phyloP scores from a whole-genome alignment of 164 flowering plant species.

The Protea cynaroides region DNA sequence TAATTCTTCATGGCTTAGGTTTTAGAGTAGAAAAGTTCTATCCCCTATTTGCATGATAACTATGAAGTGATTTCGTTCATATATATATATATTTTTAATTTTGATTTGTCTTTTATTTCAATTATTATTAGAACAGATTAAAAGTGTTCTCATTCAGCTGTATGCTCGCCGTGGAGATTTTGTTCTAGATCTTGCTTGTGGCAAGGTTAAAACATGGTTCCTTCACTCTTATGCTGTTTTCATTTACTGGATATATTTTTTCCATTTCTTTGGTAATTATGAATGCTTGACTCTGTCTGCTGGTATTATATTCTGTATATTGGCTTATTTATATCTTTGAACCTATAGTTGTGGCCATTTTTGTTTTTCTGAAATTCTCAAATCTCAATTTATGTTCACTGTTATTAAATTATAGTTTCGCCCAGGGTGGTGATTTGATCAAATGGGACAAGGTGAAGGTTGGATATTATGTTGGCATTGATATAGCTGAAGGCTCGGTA shows the following conservation, averaged over 20 bases:
- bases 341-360: neutral
- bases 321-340: neutral
- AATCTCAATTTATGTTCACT: neutral
- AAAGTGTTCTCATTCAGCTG: slow-evolving; percentile 76
- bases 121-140: slow-evolving; percentile 44
- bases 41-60: neutral
- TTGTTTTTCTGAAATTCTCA: neutral
- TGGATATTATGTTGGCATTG: slow-evolving; percentile 79
- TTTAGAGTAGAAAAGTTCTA: neutral
- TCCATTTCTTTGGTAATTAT: neutral
- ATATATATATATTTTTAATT: slow-evolving; percentile 5
- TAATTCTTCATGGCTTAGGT: neutral
- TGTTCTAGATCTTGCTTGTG: slow-evolving; percentile 84
- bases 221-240: neutral
- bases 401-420: slow-evolving; percentile 1
- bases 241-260: neutral
- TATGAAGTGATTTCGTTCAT: too few relatives aligned
- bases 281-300: too few relatives aligned
- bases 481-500: slow-evolving; percentile 91
- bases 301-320: too few relatives aligned
- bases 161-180: slow-evolving; percentile 60
- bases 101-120: neutral
- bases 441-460: slow-evolving; percentile 82
- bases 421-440: slow-evolving; percentile 78
- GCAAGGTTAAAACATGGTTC: slow-evolving; percentile 50